Base-by-base conservation (phyloP, 2,329 filamentous ascomycete genomes). In the Trichoderma sp. region DNA sequence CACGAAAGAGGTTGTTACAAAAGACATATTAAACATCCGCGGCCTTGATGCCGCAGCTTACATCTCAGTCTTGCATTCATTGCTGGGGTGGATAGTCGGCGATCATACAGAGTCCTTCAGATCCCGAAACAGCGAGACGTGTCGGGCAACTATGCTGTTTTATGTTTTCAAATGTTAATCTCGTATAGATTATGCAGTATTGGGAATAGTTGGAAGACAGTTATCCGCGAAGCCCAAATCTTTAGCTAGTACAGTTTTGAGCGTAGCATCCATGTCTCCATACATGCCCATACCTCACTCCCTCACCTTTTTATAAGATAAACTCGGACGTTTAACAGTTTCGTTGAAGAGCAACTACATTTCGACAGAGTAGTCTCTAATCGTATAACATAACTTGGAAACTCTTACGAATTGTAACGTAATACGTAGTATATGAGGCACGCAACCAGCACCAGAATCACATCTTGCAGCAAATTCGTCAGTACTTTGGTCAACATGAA, bases 161-260 rank as follows among this genome's bases (percentile, higher is more conserved):
- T n/a, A 9, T 43, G 39, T 43, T 43, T 39, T 9, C 15, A n/a
- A 43, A 43, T n/a, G 39, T 43, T 43, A 43, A n/a, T 9, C 15
- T n/a, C 39, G 39, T 43, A 43, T 43, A 43, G 39, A n/a, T 43
- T 43, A 43, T n/a, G 39, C 39, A 43, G 17, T 8, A n/a, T n/a
- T n/a, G 0, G 39, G 15, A 4, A 9, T 43, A 43, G 39, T 3
- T 43, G 1, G 4, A 43, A 0, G 15, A n/a, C 17, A 1, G 0
- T 43, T 43, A n/a, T 3, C 39, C 39, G 3, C 17, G 15, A 8
- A n/a, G 39, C 39, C 15, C 39, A 43, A 43, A n/a, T 43, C 7
- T 39, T 39, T 17, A 1, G 15, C 36, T 17, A 39, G 36, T 39
- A 39, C 13, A 4, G 4, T 17, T 39, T 17, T 39, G 15, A 17